Conservation (phyloP, 2,329 filamentous ascomycete species). For the Botrytis porri region DNA sequence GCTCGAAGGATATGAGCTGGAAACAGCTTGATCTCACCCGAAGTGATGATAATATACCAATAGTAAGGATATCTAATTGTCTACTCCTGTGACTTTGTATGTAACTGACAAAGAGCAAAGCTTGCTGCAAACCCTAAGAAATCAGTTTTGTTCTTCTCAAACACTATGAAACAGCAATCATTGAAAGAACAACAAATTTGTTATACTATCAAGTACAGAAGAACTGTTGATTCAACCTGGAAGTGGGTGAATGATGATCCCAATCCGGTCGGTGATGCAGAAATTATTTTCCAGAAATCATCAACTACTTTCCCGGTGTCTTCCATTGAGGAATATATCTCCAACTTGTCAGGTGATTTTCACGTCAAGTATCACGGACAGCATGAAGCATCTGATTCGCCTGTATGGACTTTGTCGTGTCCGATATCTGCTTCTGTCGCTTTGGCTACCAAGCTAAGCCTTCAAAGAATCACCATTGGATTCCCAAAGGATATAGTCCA, state of each 20-base stretch:
- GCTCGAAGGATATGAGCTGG: not conserved
- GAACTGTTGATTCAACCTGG: not conserved
- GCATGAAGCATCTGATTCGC: not conserved
- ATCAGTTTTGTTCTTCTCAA: not conserved
- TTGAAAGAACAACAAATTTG: not conserved
- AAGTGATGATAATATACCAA: not conserved
- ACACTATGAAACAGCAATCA: not conserved
- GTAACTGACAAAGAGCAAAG: not conserved
- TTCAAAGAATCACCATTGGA: not conserved
- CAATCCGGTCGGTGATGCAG: not conserved
- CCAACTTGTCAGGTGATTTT: not conserved
- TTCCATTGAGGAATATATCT: not conserved
- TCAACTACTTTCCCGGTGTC: too few relatives aligned
- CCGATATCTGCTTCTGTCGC: not conserved
- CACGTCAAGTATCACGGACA: not conserved
- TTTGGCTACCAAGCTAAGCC: not conserved
- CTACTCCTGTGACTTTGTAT: not conserved
- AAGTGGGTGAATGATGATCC: slow-evolving; percentile 7
- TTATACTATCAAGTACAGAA: slow-evolving; percentile 7
- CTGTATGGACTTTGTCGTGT: not conserved
- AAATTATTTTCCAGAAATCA: slow-evolving; percentile 2
- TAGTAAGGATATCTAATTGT: not conserved
- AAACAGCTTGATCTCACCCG: slow-evolving; percentile 1
- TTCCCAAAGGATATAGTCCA: not conserved
- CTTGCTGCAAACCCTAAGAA: not conserved